Conservation (phyloP, 2,329 filamentous ascomycete species). For the Colletotrichum salicis region DNA sequence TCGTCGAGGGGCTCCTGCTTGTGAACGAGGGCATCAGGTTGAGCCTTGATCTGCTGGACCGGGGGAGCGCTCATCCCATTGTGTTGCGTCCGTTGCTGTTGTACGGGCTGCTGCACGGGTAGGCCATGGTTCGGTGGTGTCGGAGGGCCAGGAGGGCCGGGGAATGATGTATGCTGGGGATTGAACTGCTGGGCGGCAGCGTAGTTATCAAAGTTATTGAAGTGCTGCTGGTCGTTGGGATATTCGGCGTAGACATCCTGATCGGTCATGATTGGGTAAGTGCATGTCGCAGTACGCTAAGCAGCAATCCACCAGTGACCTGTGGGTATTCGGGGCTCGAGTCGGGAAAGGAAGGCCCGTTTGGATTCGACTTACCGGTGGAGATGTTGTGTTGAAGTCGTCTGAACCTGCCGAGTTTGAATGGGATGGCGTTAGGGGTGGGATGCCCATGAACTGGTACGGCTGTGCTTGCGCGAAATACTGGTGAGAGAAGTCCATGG, state of each 20-base stretch:
- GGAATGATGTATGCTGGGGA: slow-evolving; percentile 46
- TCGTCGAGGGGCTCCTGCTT: slow-evolving; percentile 55
- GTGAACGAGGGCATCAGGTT: slow-evolving; percentile 28
- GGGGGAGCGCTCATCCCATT: slow-evolving; percentile 41
- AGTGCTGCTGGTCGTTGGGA: slow-evolving; percentile 61
- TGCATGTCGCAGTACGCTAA: slow-evolving; percentile 44
- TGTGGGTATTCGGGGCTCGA: slow-evolving; percentile 41
- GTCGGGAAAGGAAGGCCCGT: slow-evolving; percentile 21
- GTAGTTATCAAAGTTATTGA: slow-evolving; percentile 58
- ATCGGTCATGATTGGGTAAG: slow-evolving; percentile 46
- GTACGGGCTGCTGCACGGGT: slow-evolving; percentile 30
- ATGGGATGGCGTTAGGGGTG: slow-evolving; percentile 65
- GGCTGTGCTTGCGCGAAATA: slow-evolving; percentile 61
- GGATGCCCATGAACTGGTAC: slow-evolving; percentile 65
- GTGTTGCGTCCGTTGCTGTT: slow-evolving; percentile 37
- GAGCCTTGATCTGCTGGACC: slow-evolving; percentile 38
- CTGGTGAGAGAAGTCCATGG: slow-evolving; percentile 66
- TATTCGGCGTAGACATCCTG: slow-evolving; percentile 63
- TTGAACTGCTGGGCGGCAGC: slow-evolving; percentile 43
- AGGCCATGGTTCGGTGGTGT: slow-evolving; percentile 47
- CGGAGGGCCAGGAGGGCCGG: slow-evolving; percentile 64
- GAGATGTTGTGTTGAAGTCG: slow-evolving; percentile 65
- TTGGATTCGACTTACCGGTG: slow-evolving; percentile 58
- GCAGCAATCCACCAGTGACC: slow-evolving; percentile 39
- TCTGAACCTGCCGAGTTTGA: slow-evolving; percentile 65